phyloP scores from a whole-genome alignment of 2,329 filamentous ascomycete species.

The Pseudogymnoascus sp. region DNA sequence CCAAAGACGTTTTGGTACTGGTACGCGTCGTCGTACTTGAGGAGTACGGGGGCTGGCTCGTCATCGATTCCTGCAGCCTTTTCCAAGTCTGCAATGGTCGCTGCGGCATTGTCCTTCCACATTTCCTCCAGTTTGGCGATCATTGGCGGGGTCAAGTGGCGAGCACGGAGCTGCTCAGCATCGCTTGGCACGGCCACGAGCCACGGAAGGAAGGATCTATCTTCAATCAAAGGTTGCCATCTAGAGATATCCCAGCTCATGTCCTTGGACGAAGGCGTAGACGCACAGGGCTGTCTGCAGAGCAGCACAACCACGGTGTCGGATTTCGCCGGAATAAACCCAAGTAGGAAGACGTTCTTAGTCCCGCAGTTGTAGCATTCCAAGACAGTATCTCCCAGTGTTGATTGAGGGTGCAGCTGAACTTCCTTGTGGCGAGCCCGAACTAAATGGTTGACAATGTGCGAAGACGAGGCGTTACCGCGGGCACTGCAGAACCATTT shows the following conservation, averaged over 20 bases:
- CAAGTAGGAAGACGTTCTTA: slow-evolving; percentile 97
- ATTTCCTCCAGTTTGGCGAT: slow-evolving; percentile 95
- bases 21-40: slow-evolving; percentile 94
- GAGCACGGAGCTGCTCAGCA: slow-evolving; percentile 88
- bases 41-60: slow-evolving; percentile 82
- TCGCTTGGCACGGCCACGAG: slow-evolving; percentile 84
- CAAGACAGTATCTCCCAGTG: slow-evolving; percentile 88
- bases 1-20: slow-evolving; percentile 99
- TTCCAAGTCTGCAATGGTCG: slow-evolving; percentile 85
- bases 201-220: slow-evolving; percentile 91
- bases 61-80: slow-evolving; percentile 89
- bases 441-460: slow-evolving; percentile 97
- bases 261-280: slow-evolving; percentile 92
- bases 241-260: slow-evolving; percentile 99
- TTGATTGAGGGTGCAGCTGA: slow-evolving; percentile 86
- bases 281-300: slow-evolving; percentile 92
- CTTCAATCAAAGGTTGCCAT: slow-evolving; percentile 96
- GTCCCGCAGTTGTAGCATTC: slow-evolving; percentile 99
- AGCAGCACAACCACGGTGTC: slow-evolving; percentile 96
- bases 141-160: slow-evolving; percentile 86
- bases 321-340: slow-evolving; percentile 97
- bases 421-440: slow-evolving; percentile 98
- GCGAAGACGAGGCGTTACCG: slow-evolving; percentile 91
- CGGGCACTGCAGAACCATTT: slow-evolving; percentile 99
- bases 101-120: slow-evolving; percentile 92